Conservation (phyloP, 139 green algal genomes). For the Chlamydomonas eustigma region DNA sequence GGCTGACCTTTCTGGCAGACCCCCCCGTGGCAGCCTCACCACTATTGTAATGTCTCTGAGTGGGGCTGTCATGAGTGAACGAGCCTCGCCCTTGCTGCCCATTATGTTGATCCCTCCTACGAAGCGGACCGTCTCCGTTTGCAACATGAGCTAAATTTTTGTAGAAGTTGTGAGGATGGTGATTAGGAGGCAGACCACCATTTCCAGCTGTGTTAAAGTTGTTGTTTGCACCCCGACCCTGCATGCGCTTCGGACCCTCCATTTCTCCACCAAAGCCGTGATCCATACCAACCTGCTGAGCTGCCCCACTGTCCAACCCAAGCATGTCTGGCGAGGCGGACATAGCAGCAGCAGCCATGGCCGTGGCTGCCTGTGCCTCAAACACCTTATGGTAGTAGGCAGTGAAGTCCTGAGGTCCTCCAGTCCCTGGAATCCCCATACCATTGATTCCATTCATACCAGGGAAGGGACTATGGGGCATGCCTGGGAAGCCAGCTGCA, state of each 20-base stretch:
- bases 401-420: neutral
- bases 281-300: too few species aligned
- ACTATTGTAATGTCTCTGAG: neutral
- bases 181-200: too few species aligned
- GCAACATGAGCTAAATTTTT: too few species aligned
- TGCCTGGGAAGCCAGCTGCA: neutral
- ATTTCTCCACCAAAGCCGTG: too few species aligned
- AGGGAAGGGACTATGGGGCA: neutral
- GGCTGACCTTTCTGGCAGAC: neutral
- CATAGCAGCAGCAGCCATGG: too few species aligned
- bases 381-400: slow-evolving; percentile 13
- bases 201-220: too few species aligned
- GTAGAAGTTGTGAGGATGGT: too few species aligned
- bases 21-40: neutral
- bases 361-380: slow-evolving; percentile 11
- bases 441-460: neutral
- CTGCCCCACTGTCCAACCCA: too few species aligned
- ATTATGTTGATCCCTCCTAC: neutral
- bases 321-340: too few species aligned
- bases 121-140: neutral
- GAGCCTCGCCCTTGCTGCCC: neutral
- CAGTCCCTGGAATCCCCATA: neutral
- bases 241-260: too few species aligned
- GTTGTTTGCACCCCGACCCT: too few species aligned
- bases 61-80: neutral